These are phyloP conservation scores for Nymphaea colorata DNA, from an alignment of 164 flowering plant species.

Conservation along the genomic window DNA sequence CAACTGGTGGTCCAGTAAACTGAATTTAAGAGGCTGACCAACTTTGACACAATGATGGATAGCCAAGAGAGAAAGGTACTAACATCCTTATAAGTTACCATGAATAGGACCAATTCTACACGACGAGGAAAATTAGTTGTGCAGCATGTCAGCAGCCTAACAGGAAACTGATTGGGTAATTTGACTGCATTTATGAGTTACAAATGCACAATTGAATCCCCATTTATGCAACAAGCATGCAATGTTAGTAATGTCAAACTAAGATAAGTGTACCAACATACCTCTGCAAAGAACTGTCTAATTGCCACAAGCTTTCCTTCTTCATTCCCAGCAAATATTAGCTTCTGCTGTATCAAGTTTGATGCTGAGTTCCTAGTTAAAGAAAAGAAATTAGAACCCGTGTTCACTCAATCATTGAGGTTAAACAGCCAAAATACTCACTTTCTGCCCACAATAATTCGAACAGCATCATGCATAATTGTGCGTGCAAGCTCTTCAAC, in stretches of 20 bases:
- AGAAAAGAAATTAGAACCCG: not conserved
- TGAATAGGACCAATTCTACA: too few relatives aligned
- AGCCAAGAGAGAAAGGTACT: too few relatives aligned
- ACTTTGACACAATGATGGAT: too few relatives aligned
- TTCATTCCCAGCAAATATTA: constrained; percentile 82
- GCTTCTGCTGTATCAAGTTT: constrained; percentile 64
- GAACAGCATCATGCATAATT: constrained; percentile 96
- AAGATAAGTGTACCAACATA: constrained; percentile 13
- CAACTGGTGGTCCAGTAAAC: too few relatives aligned
- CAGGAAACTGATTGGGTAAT: too few relatives aligned
- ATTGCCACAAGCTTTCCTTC: constrained; percentile 92
- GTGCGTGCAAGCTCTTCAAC: constrained; percentile 96
- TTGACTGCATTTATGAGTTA: too few relatives aligned
- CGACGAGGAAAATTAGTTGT: too few relatives aligned
- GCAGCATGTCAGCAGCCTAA: too few relatives aligned
- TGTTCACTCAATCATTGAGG: not conserved
- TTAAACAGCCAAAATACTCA: constrained; percentile 23
- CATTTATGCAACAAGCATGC: not conserved
- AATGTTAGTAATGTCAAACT: not conserved
- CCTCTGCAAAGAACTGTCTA: constrained; percentile 88
- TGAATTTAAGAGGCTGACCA: too few relatives aligned
- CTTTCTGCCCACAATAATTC: constrained; percentile 90
- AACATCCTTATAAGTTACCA: too few relatives aligned
- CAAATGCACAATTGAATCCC: too few relatives aligned
- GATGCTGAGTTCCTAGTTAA: constrained; percentile 80